These are phyloP conservation scores for Entoloma clypeatum DNA, from an alignment of 1,284 basidiomycete genomes.

Conservation along the genomic window DNA sequence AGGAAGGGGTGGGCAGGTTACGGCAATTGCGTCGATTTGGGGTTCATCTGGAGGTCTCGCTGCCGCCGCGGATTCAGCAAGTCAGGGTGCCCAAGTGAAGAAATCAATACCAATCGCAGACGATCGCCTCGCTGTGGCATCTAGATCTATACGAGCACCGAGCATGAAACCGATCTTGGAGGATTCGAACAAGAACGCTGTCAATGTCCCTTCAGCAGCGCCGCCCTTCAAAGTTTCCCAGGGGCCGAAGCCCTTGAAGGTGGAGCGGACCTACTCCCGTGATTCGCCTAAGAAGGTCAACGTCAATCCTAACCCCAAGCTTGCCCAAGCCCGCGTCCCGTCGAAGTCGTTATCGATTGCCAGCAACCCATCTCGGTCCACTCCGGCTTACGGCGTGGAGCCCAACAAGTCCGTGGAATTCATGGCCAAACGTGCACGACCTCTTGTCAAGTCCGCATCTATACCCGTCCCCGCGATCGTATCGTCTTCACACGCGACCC, in stretches of 20 bases:
- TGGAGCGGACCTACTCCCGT: too few species aligned
- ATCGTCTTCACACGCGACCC: slow-evolving; percentile 65
- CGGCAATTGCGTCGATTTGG: slow-evolving; percentile 73
- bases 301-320: not conserved
- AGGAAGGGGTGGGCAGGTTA: slow-evolving; percentile 71
- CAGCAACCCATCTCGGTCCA: slow-evolving; percentile 14
- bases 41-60: slow-evolving; percentile 40
- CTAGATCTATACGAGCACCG: slow-evolving; percentile 5
- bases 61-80: slow-evolving; percentile 17
- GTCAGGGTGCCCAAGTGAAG: slow-evolving; percentile 17
- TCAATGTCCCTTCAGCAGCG: too few species aligned
- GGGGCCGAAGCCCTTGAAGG: too few species aligned
- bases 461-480: slow-evolving; percentile 65
- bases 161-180: not conserved
- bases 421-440: slow-evolving; percentile 22
- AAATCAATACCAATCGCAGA: slow-evolving; percentile 19
- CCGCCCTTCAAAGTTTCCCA: too few species aligned
- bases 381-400: slow-evolving; percentile 20
- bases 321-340: slow-evolving; percentile 5
- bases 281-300: not conserved
- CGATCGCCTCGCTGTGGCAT: slow-evolving; percentile 1
- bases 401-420: slow-evolving; percentile 24
- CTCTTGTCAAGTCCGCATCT: slow-evolving; percentile 49
- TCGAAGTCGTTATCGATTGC: slow-evolving; percentile 13
- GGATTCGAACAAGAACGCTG: too few species aligned